Evolutionary conservation across 495 filamentous ascomycete species (phyloP).

Genomic region (Aspergillus funiculosus): DNA sequence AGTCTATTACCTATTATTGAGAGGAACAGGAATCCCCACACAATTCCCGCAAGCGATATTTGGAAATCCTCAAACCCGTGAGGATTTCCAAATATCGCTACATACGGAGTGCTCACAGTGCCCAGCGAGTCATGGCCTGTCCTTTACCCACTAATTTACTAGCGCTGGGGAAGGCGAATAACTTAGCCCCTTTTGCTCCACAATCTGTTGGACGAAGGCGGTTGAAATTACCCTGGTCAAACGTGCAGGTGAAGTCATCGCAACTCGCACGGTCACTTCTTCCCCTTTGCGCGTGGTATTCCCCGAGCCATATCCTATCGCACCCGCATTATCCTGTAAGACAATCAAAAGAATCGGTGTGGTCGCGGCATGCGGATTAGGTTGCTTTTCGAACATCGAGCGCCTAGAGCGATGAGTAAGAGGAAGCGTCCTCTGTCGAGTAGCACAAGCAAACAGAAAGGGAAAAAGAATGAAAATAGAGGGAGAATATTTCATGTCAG

Average conservation of each 20-base stretch:
- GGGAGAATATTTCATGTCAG: neutral
- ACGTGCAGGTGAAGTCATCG: slow-evolving; percentile 14
- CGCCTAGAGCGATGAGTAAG: neutral
- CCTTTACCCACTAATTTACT: neutral
- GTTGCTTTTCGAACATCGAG: neutral
- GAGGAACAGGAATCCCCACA: too few species aligned
- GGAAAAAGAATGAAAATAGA: neutral
- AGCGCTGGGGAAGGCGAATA: too few species aligned
- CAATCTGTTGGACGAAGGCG: neutral
- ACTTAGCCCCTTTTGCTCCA: neutral
- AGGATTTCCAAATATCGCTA: too few species aligned
- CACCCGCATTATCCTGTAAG: neutral
- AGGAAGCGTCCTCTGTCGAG: neutral
- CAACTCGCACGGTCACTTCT: slow-evolving; percentile 6
- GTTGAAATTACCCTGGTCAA: slow-evolving; percentile 6
- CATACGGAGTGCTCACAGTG: too few species aligned
- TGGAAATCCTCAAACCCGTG: too few species aligned
- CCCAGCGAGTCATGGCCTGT: too few species aligned
- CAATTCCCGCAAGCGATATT: too few species aligned
- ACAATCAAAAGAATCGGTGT: neutral
- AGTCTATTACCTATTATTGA: too few species aligned
- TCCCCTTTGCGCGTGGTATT: neutral
- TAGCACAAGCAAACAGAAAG: neutral
- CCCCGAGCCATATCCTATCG: neutral
- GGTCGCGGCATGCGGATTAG: neutral